Evolutionary conservation across 495 filamentous ascomycete genomes (phyloP), one percentile per base, ranked within the genome.

Genomic region (Rhypophila decipiens): DNA sequence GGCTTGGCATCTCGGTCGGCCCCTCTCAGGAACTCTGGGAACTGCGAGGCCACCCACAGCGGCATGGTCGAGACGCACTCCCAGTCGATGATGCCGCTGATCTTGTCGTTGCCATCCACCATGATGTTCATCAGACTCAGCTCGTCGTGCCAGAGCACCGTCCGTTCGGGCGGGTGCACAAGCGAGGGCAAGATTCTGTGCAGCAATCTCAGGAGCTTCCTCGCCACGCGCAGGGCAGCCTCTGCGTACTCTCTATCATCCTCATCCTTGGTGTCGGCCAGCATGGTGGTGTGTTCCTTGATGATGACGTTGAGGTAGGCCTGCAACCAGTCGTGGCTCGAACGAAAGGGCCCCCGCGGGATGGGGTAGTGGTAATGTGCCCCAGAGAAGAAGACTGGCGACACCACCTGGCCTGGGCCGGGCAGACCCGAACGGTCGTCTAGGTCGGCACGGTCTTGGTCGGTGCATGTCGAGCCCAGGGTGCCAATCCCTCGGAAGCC

Each of bases 21-120:
- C 2, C 57, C 59, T 1, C 51, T 53, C 36, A 79, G 55, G 38
- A 78, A 76, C 29, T 61, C 54, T 24, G 76, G 76, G 19, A 66
- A 54, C 44, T 73, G 58, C 44, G 61, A 68, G 15, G 70, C 65
- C 36, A 67, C 65, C 66, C 71, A 78, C 11, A 68, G 46, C 19
- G 76, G 76, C 17, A 73, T 44, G 18, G 69, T 62, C 7, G 70
- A 67, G n/a, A 76, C 58, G 50, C 67, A 74, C 38, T 79, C 70
- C 78, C 77, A 82, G 50, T 73, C 74, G 23, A 79, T 45, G 3
- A 81, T 35, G n/a, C 63, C 76, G 5, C 67, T 68, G 10, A 80
- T 52, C 3, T 59, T 19, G 4, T 65, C 68, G 2, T 64, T 47
- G 10, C 70, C 51, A 40, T 75, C 58, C 2, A 80, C 66, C 24